A percentile compares a stretch with the other conserved stretches of the same genome.
phyloP scores from a whole-genome alignment of 106 monocot species.

The Alisma plantagoaquatica region DNA sequence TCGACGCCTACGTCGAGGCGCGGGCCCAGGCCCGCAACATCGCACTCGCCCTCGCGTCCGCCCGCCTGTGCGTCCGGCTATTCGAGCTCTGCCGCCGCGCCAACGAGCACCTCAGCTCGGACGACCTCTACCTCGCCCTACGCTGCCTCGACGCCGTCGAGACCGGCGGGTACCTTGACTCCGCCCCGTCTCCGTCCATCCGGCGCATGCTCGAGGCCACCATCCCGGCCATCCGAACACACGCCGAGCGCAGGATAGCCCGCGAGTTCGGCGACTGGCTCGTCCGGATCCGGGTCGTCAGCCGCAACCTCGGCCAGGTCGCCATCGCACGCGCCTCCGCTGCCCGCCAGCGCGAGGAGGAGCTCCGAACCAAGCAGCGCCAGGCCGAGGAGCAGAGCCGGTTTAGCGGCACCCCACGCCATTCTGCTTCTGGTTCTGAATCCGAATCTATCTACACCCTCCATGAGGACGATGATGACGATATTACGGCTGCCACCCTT shows the following conservation, averaged over 20 bases:
- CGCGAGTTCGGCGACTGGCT: conserved; percentile 92
- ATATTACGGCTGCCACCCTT: conserved; percentile 5
- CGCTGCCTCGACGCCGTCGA: conserved; percentile 64
- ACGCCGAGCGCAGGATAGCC: conserved; percentile 61
- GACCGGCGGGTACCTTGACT: conserved; percentile 25
- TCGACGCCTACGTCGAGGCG: conserved; percentile 66
- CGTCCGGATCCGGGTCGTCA: conserved; percentile 82
- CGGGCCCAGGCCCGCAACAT: conserved; percentile 49
- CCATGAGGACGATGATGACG: conserved; percentile 40
- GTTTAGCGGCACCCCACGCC: conserved; percentile 15
- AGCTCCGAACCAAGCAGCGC: conserved; percentile 61
- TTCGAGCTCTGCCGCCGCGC: conserved; percentile 51
- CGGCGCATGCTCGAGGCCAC: conserved; percentile 59
- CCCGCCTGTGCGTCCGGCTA: conserved; percentile 40
- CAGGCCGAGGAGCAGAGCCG: conserved; percentile 61
- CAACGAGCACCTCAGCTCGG: conserved; percentile 41
- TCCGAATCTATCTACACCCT: conserved; percentile 21
- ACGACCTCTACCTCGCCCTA: conserved; percentile 64
- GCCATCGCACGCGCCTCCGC: conserved; percentile 86
- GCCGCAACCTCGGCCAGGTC: conserved; percentile 82
- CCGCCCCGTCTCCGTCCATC: conserved; percentile 33
- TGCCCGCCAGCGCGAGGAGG: conserved; percentile 89
- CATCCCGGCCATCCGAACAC: conserved; percentile 65
- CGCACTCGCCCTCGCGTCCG: conserved; percentile 30
- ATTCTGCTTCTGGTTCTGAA: not conserved